Evolutionary conservation across 495 filamentous ascomycete genomes (phyloP), one percentile per base, ranked within the genome.

Genomic region (Zalerion maritima): DNA sequence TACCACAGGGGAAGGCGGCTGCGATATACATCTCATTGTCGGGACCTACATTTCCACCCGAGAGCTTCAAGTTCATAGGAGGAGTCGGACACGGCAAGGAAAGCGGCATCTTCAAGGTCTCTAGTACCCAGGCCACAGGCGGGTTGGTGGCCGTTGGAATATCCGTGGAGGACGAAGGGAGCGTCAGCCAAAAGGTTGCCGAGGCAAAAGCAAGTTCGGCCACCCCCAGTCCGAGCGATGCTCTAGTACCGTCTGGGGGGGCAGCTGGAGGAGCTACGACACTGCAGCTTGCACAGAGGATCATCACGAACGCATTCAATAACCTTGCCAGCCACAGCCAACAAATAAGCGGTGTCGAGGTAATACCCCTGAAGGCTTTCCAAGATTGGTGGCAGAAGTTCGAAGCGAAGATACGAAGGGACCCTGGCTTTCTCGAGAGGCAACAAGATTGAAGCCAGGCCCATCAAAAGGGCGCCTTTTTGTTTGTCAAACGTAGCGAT

Each of bases 371-470:
- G 31, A 81, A 76, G 57, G 78, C 75, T 8, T 96, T 99, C 52
- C 74, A 80, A 48, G 85, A 94, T 31, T 99, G 91, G 89, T 99
- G 89, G 89, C 63, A 55, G 28, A 94, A 93, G 55, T 99, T 99
- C 60, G 89, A 99, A 71, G 70, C 69, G 21, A 77, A 71, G 53
- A 64, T 96, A 17, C 75, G 84, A 47, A 58, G 67, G 32, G 89
- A 99, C 60, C 91, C 91, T 2, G 59, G 69, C 5, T 96, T 96
- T 54, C 58, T 99, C 41, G 86, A 96, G 50, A 69, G 81, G 45
- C 79, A 77, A 38, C 77, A 73, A 24, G 62, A 66, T 28, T 66
- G 49, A 64, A 15, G 13, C 18, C 6, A 27, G 14, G 24, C 14
- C 5, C 23, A 9, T 4, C 1, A 7, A 16, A 16, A 5, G 23